Conservation (phyloP, 108 stramenopile species). For the Nitzschia inconspicua region DNA sequence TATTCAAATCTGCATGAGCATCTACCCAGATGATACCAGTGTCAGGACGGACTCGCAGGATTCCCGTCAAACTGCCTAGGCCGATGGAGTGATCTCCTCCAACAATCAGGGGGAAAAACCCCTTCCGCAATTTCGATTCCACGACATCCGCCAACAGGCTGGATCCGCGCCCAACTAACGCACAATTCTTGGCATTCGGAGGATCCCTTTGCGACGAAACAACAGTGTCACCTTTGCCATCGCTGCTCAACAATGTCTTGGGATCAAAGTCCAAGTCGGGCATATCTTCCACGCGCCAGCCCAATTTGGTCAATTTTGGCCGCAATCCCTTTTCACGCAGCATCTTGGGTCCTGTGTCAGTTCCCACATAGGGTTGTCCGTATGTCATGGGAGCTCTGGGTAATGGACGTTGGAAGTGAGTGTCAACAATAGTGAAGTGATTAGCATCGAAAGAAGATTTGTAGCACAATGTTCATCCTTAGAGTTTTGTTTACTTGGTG, state of each 20-base stretch:
- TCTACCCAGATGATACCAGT: constrained; percentile 99
- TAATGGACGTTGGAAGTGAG: neutral
- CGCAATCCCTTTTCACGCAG: constrained; percentile 70
- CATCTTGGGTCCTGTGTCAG: constrained; percentile 69
- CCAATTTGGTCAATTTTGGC: constrained; percentile 61
- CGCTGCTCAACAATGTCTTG: neutral
- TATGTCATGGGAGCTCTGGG: constrained; percentile 85
- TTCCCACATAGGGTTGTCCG: constrained; percentile 88
- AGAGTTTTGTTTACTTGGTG: neutral
- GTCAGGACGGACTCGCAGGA: constrained; percentile 80
- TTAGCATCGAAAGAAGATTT: neutral
- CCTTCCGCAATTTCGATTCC: constrained; percentile 47
- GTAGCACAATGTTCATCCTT: neutral
- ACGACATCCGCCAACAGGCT: constrained; percentile 53
- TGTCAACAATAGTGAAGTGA: constrained; percentile 2
- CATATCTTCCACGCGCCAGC: constrained; percentile 83
- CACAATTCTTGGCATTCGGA: constrained; percentile 69
- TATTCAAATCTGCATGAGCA: constrained; percentile 99
- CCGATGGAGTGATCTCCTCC: constrained; percentile 99
- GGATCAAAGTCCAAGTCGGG: constrained; percentile 71
- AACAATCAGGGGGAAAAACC: constrained; percentile 85
- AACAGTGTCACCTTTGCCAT: neutral
- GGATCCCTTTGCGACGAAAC: neutral
- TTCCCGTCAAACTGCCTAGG: constrained; percentile 90
- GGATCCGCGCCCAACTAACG: constrained; percentile 54